Base-by-base conservation (phyloP, 345 rosid species). In the Combretum micranthum region DNA sequence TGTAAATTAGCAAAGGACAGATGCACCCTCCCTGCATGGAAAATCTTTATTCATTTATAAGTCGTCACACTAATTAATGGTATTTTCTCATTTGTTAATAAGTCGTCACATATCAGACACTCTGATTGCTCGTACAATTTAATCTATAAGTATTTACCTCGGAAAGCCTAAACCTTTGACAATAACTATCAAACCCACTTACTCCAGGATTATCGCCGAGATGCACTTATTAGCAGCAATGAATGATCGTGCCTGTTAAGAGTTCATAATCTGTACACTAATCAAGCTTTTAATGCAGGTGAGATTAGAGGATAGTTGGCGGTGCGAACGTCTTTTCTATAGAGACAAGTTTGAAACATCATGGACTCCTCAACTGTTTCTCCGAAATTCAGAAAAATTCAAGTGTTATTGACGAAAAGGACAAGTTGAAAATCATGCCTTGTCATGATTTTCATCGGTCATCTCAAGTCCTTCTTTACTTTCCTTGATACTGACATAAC, bases 271-370 rank as follows among this genome's bases (percentile, higher is more conserved):
- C 3, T 45, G 15, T 45, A n/a, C 19, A 47, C 4, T 49, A 13
- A 17, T n/a, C 13, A 48, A 12, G 16, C 2, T 7, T 12, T 14
- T 49, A n/a, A 6, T 49, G 52, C 52, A 49, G 52, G 21, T 49
- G 65, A 20, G 71, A 71, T 20, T 49, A 62, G 44, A 65, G 71
- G 68, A 67, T 67, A 21, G 60, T 67, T 10, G 67, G 69, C 26
- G 69, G 63, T 52, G 59, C 76, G n/a, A 7, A 67, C 26, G 53
- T 61, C 26, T 63, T 67, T 60, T 72, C 64, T 22, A 64, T 72
- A 13, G 62, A 67, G 64, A 67, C 72, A 47, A 52, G 64, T 26
- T 46, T 72, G 63, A 57, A 60, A 26, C 59, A 63, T 12, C 44
- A 59, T 55, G 72, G 66, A 13, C 13, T 72, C 13, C 17, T 60